Percentiles rank a stretch among this genome's conserved stretches.
These are phyloP conservation scores for Orbilia quercus DNA, from an alignment of 2,329 filamentous ascomycete genomes.

Conservation along the genomic window DNA sequence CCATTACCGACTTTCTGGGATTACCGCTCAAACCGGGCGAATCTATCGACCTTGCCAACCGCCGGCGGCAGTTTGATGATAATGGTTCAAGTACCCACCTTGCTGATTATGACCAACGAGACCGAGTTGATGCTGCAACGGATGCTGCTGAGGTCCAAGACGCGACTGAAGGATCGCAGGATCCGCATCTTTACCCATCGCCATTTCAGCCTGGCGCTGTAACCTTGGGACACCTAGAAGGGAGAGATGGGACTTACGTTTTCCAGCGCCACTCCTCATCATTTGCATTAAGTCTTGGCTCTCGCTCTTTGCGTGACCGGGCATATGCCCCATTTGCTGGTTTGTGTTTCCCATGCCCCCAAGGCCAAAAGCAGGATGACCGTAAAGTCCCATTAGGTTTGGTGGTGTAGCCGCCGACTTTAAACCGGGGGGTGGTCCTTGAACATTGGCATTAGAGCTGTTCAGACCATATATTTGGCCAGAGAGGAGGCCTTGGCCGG, in stretches of 20 bases:
- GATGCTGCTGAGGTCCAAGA: conserved; percentile 60
- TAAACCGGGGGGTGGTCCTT: conserved; percentile 91
- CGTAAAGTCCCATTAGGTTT: conserved; percentile 86
- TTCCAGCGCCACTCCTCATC: conserved; percentile 59
- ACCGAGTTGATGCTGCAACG: conserved; percentile 86
- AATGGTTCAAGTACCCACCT: conserved; percentile 80
- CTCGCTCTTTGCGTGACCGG: conserved; percentile 55
- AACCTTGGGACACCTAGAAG: conserved; percentile 68
- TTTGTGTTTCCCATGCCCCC: conserved; percentile 63
- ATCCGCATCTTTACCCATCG: conserved; percentile 92
- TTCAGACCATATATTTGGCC: conserved; percentile 59
- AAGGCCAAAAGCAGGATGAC: conserved; percentile 73
- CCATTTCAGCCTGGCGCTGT: conserved; percentile 57
- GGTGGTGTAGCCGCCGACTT: conserved; percentile 96
- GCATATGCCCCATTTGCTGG: conserved; percentile 55
- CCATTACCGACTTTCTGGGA: conserved; percentile 37
- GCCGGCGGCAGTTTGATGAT: conserved; percentile 56
- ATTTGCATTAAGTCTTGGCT: conserved; percentile 57
- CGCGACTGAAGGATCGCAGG: conserved; percentile 98
- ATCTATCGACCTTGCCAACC: conserved; percentile 55
- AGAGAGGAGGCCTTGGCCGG: conserved; percentile 58
- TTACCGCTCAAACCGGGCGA: conserved; percentile 41
- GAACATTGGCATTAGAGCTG: conserved; percentile 66
- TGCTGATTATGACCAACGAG: conserved; percentile 59
- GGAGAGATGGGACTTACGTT: conserved; percentile 68